Percentiles rank a stretch among this genome's conserved stretches.
phyloP scores from a whole-genome alignment of 345 rosid species.

The Arabidopsis suecica region DNA sequence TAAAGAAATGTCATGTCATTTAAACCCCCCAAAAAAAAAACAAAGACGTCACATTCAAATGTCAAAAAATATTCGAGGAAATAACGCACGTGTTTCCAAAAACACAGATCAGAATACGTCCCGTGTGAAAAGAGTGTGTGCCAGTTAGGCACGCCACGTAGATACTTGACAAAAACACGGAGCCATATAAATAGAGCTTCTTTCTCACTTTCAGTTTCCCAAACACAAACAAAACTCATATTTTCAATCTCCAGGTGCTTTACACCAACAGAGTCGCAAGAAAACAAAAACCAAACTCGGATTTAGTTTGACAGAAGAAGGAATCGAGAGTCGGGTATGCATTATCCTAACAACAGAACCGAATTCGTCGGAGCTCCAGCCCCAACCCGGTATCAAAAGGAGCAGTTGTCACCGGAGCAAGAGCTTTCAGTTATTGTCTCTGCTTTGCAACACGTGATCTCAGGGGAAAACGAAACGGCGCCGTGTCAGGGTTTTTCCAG shows the following conservation, averaged over 20 bases:
- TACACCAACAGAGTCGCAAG: not conserved
- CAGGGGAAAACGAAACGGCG: slow-evolving; percentile 34
- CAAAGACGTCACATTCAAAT: not conserved
- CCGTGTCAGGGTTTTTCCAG: slow-evolving; percentile 9
- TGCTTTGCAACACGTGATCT: slow-evolving; percentile 46
- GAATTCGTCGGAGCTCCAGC: slow-evolving; percentile 33
- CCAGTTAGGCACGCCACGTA: slow-evolving; percentile 39
- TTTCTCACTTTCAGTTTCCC: slow-evolving; percentile 38
- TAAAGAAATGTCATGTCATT: slow-evolving; percentile 23
- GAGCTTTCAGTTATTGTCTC: slow-evolving; percentile 73
- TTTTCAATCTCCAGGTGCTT: slow-evolving; percentile 22
- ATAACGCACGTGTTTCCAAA: slow-evolving; percentile 42
- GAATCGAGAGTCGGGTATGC: slow-evolving; percentile 36
- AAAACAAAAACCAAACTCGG: not conserved
- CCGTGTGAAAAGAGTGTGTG: slow-evolving; percentile 44
- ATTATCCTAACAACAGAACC: slow-evolving; percentile 44
- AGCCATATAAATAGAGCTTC: slow-evolving; percentile 38
- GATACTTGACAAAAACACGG: slow-evolving; percentile 34
- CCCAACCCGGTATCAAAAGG: slow-evolving; percentile 23
- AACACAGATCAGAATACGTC: not conserved
- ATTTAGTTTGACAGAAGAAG: not conserved
- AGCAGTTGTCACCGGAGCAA: slow-evolving; percentile 58
- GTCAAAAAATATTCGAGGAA: slow-evolving; percentile 8
- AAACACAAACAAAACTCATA: slow-evolving; percentile 2
- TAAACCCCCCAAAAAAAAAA: not conserved